phyloP scores from a whole-genome alignment of 1,284 basidiomycete species.

The Papiliotrema nemorosa region DNA sequence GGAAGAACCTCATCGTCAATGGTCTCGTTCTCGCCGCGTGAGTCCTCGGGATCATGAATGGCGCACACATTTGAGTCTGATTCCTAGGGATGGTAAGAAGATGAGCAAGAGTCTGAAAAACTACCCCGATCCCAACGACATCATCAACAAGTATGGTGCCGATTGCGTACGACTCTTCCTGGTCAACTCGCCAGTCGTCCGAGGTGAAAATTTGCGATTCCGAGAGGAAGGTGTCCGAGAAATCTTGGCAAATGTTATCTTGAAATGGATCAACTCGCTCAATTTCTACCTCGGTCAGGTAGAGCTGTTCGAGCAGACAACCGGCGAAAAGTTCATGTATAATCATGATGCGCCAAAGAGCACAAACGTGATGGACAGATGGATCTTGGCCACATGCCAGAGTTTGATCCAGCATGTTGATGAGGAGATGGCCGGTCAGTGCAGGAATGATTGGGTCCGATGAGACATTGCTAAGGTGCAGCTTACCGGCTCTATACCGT shows the following conservation, averaged over 20 bases:
- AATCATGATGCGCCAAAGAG: slow-evolving; percentile 80
- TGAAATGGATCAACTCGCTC: slow-evolving; percentile 99
- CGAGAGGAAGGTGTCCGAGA: slow-evolving; percentile 97
- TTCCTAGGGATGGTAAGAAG: slow-evolving; percentile 87
- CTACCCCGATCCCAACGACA: slow-evolving; percentile 93
- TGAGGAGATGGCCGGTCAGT: slow-evolving; percentile 80
- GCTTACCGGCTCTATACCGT: slow-evolving; percentile 97
- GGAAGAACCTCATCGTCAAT: slow-evolving; percentile 97
- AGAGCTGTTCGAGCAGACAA: slow-evolving; percentile 78
- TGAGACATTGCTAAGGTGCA: slow-evolving; percentile 10
- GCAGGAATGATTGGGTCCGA: background rate
- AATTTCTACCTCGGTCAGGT: slow-evolving; percentile 99
- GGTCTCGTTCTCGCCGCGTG: slow-evolving; percentile 92
- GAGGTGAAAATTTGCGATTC: slow-evolving; percentile 96
- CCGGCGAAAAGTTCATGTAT: slow-evolving; percentile 77
- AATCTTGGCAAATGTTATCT: slow-evolving; percentile 87
- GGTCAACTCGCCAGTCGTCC: slow-evolving; percentile 97
- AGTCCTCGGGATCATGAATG: slow-evolving; percentile 45
- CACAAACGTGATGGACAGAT: slow-evolving; percentile 95
- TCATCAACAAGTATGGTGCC: slow-evolving; percentile 90
- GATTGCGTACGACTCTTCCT: slow-evolving; percentile 97
- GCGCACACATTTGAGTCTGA: too few relatives aligned
- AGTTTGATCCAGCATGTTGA: slow-evolving; percentile 88
- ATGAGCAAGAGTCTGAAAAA: slow-evolving; percentile 99
- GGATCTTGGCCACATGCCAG: slow-evolving; percentile 97